Percentiles rank a stretch among this genome's conserved stretches.
These are phyloP conservation scores for Russula olivacea DNA, from an alignment of 768 basidiomycete species.

Conservation along the genomic window DNA sequence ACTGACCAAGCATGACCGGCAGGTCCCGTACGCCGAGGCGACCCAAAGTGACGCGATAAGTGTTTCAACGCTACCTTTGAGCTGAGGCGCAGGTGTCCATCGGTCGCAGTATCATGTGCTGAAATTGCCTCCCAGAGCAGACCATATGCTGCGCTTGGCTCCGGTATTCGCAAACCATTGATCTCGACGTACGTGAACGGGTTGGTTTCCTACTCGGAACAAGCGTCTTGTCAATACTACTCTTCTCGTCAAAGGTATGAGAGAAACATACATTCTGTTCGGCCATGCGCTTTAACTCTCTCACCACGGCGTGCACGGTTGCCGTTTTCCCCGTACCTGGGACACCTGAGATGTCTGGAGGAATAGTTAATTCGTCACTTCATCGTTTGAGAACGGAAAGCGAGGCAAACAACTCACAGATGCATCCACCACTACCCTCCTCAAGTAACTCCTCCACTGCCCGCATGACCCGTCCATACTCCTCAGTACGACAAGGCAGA, in stretches of 20 bases:
- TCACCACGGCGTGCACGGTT: constrained; percentile 88
- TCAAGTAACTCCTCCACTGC: constrained; percentile 82
- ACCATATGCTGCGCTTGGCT: constrained; percentile 87
- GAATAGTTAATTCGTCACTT: not conserved
- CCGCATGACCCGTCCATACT: constrained; percentile 69
- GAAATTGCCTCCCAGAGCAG: constrained; percentile 92
- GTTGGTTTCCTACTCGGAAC: constrained; percentile 64
- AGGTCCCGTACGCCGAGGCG: constrained; percentile 59
- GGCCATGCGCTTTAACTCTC: constrained; percentile 86
- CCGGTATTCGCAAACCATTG: constrained; percentile 90
- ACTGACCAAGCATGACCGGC: constrained; percentile 83
- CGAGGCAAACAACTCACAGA: constrained; percentile 59
- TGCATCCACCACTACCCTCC: constrained; percentile 90
- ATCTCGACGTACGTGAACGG: constrained; percentile 98
- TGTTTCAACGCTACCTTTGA: constrained; percentile 79
- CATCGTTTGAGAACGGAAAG: not conserved
- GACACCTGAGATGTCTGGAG: constrained; percentile 88
- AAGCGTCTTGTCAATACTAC: not conserved
- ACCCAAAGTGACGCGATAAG: constrained; percentile 72
- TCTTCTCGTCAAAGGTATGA: not conserved
- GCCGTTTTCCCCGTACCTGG: constrained; percentile 99
- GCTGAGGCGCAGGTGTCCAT: constrained; percentile 60
- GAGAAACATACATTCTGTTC: constrained; percentile 56
- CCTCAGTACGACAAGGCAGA: constrained; percentile 83
- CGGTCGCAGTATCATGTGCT: constrained; percentile 59